phyloP scores from a whole-genome alignment of 768 basidiomycete genomes.

The Gloeopeniophorella convolvens region DNA sequence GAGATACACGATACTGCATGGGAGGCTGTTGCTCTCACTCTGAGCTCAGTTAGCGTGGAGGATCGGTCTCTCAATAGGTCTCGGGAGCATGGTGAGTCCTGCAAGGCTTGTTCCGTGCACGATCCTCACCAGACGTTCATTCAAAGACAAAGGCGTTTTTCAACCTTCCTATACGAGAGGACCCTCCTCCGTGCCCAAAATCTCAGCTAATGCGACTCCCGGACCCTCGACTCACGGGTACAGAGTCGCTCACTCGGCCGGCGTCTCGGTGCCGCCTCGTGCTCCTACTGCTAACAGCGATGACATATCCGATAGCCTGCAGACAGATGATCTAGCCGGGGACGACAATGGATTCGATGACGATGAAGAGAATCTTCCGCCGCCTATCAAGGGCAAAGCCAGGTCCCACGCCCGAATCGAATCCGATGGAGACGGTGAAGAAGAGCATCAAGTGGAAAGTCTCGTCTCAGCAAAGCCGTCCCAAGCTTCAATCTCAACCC shows the following conservation, averaged over 20 bases:
- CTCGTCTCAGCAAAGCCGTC: not conserved
- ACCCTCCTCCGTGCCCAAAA: no score
- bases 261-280: not conserved
- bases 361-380: conserved; percentile 1
- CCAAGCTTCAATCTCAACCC: not conserved
- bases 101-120: not conserved
- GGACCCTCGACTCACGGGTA: no score
- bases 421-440: conserved; percentile 9
- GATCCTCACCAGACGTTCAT: no score
- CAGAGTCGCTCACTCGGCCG: no score
- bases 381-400: conserved; percentile 7
- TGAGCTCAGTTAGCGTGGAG: conserved; percentile 6
- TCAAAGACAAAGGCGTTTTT: no score
- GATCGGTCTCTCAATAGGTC: not conserved
- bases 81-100: not conserved
- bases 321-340: conserved; percentile 6
- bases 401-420: conserved; percentile 9
- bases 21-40: conserved; percentile 8
- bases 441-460: not conserved
- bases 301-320: conserved; percentile 5
- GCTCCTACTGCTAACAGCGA: conserved; percentile 5
- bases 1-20: conserved; percentile 12
- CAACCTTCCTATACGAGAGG: no score
- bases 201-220: no score
- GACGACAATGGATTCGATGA: conserved; percentile 9